Percentiles rank a stretch among this genome's conserved stretches.
phyloP scores from a whole-genome alignment of 148 eudicot genomes.

The Fagopyrum esculentum region DNA sequence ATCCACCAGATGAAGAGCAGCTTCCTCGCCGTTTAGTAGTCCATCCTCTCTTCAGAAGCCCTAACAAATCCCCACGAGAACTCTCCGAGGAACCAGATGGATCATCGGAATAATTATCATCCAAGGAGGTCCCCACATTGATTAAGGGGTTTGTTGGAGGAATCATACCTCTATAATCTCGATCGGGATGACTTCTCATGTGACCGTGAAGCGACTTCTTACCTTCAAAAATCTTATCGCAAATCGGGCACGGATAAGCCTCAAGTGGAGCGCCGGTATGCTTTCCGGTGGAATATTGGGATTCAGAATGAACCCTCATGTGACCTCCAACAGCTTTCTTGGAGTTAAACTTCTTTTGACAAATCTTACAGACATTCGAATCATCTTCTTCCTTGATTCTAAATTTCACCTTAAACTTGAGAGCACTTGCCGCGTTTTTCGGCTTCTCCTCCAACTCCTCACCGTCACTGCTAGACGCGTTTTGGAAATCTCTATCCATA shows the following conservation, averaged over 20 bases:
- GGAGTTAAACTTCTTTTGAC: not conserved
- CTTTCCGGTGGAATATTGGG: not conserved
- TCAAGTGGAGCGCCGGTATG: not conserved
- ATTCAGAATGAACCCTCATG: not conserved
- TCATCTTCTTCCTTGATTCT: not conserved
- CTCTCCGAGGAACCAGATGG: not conserved
- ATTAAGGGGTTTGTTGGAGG: conserved; percentile 18
- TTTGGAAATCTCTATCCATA: not conserved
- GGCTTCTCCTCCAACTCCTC: not conserved
- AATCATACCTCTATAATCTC: conserved; percentile 37
- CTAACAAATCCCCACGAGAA: not conserved
- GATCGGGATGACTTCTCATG: conserved; percentile 60
- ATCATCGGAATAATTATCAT: not conserved
- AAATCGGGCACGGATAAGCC: not conserved
- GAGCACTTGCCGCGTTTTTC: not conserved
- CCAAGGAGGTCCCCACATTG: not conserved
- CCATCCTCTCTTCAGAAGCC: not conserved
- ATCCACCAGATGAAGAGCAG: not conserved
- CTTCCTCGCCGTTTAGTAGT: not conserved
- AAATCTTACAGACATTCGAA: too few species aligned
- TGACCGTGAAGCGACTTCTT: conserved; percentile 51
- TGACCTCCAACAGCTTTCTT: not conserved
- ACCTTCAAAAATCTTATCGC: conserved; percentile 29
- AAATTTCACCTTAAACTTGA: not conserved
- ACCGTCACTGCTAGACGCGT: not conserved